Conservation (phyloP, 768 basidiomycete genomes). For the Xerocomellus chrysenteron region DNA sequence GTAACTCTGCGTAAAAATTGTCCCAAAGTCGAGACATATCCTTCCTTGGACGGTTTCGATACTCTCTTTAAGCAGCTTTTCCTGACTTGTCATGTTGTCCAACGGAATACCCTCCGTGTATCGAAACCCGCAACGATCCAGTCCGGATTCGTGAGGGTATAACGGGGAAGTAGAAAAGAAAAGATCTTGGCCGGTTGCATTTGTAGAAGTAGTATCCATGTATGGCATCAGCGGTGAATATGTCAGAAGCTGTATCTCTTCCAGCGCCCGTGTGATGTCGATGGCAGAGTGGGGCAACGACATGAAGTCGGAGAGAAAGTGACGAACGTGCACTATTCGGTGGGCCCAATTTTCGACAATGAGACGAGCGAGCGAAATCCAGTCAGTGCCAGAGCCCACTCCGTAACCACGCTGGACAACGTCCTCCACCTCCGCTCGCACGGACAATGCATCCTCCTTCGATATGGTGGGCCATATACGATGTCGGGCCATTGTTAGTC, state of each 20-base stretch:
- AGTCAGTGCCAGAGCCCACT: background rate
- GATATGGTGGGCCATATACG: constrained; percentile 5
- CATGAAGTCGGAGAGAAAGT: background rate
- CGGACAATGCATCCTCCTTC: constrained; percentile 3
- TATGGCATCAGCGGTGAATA: constrained; percentile 6
- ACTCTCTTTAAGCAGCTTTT: background rate
- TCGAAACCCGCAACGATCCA: background rate
- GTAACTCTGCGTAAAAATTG: constrained; percentile 1
- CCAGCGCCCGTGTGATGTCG: background rate
- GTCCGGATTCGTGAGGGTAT: background rate
- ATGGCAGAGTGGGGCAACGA: background rate
- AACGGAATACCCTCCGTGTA: background rate
- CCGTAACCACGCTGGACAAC: constrained; percentile 1
- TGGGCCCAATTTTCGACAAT: constrained; percentile 3
- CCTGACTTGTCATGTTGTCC: background rate
- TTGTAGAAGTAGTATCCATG: background rate
- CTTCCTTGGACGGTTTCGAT: constrained; percentile 1
- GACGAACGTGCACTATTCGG: background rate
- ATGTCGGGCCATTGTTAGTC: constrained; percentile 1
- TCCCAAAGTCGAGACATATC: constrained; percentile 5
- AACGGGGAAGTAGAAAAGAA: background rate
- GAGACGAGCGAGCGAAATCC: constrained; percentile 2
- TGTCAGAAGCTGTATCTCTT: background rate
- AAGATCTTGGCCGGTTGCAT: background rate
- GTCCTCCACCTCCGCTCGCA: background rate